Evolutionary conservation across 2,329 filamentous ascomycete species (phyloP), one percentile per base, ranked within the genome.

Genomic region (Venturia effusa): DNA sequence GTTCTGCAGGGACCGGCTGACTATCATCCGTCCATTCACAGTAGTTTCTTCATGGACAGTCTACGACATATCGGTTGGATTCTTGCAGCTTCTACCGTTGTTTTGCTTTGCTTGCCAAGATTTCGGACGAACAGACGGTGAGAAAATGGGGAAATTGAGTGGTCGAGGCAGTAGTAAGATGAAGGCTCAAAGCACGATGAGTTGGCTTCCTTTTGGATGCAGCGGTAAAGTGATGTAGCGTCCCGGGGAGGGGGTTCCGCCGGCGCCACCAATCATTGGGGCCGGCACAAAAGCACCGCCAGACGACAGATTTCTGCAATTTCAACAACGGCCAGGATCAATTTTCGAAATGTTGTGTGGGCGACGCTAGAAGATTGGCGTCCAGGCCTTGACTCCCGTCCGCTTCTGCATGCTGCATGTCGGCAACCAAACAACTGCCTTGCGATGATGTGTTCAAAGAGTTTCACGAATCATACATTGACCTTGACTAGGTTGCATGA

Each of bases 391-490:
- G 51, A 57, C 51, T 60, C 59, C 59, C 37, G 22, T 60, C 40
- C 59, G 59, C 51, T n/a, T 15, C 34, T 60, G 59, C 59, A 60
- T 40, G 59, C 34, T 60, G 59, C 59, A 60, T 40, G 59, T 41
- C 59, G 59, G 59, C 59, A 40, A 27, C 34, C 34, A 32, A 41
- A 15, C 34, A 24, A 60, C 22, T 60, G 59, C n/a, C 59, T 41
- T 43, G 34, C 59, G 40, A 40, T 40, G 34, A 43, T 43, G 59
- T 60, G 34, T 40, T 15, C 40, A 60, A 40, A 27, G 34, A 41
- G 59, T 41, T 60, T 60, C 59, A 60, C 59, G 59, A 60, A 60
- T 60, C 59, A 60, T 13, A 60, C 27, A 60, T 41, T 60, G 59
- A 27, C 34, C 43, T 60, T 43, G 22, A 34, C 51, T 41, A 27